Evolutionary conservation across 305 asterid genomes (phyloP).

Genomic region (Fraxinus velutina): DNA sequence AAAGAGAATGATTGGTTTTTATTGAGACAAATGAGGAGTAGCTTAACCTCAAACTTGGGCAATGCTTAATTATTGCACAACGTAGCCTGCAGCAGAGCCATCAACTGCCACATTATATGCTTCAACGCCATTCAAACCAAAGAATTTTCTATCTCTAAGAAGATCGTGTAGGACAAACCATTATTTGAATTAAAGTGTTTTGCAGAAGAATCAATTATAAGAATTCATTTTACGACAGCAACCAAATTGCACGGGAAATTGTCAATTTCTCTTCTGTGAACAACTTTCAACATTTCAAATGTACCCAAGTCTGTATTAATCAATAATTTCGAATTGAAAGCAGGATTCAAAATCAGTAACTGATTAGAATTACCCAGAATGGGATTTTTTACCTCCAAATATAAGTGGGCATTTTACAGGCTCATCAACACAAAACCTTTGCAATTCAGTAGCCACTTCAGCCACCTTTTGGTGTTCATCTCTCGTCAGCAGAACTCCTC

Average conservation of each 20-base stretch:
- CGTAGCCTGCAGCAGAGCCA: not conserved
- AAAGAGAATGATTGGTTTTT: not conserved
- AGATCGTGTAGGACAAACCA: not conserved
- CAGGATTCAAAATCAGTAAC: not conserved
- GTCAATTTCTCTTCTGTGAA: not conserved
- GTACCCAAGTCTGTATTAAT: not conserved
- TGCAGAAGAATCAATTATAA: not conserved
- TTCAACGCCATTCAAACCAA: not conserved
- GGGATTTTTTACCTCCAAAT: slow-evolving; percentile 64
- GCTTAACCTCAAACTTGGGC: not conserved
- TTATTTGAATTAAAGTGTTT: not conserved
- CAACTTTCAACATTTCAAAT: not conserved
- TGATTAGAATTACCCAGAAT: not conserved
- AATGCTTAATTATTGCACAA: not conserved
- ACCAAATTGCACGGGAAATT: not conserved
- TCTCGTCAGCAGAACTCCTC: slow-evolving; percentile 58
- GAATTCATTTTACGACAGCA: not conserved
- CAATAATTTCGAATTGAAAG: not conserved
- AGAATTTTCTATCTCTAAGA: not conserved
- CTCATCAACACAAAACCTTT: slow-evolving; percentile 59
- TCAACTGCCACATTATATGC: not conserved
- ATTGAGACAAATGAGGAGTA: not conserved
- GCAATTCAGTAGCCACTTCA: slow-evolving; percentile 57
- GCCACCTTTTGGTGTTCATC: slow-evolving; percentile 73
- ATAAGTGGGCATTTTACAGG: slow-evolving; percentile 91